Evolutionary conservation across 1,139 yeast species (phyloP), one percentile per base, ranked within the genome.

Genomic region (Entelexis paramagnoliae): DNA sequence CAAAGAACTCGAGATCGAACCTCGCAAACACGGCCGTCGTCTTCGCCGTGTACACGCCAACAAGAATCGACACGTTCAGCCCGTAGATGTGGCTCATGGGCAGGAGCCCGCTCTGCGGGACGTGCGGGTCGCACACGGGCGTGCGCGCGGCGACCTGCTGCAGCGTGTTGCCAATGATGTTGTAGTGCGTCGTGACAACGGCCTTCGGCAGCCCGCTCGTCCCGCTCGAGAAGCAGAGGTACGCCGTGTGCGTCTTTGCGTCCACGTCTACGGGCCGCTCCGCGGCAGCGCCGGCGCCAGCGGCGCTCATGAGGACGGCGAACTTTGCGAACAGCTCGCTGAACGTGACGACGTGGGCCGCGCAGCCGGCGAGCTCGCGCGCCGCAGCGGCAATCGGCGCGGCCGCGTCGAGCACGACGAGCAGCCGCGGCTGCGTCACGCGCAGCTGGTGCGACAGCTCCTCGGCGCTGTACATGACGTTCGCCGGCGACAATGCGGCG

Each of bases 181-280:
- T 69, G 53, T 54, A 65, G 54, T 83, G 87, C 14, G 79, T 72
- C 55, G 82, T 72, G 51, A 76, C 76, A 22, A 82, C 91, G 29
- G 88, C 89, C 65, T 83, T 83, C 29, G 89, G 87, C 46, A 72
- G 65, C 11, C 89, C 89, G 2, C 87, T 79, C 14, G 91, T 81
- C 29, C 91, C 91, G 2, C 87, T 79, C 4, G 93, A 83, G 65
- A 83, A 84, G 56, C 72, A 69, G 53, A 66, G 64, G 55, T 66
- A 67, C 14, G 72, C 72, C 14, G 61, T 60, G 46, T 64, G 62
- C 13, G 35, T 29, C 8, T 40, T 29, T 4, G 59, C 55, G 20
- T 60, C 58, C n/a, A 62, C 55, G 13, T 44, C 46, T 9, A 55
- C 51, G 9, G 64, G 56, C 44, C 51, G 34, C 20, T 53, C 57